These are phyloP conservation scores for Hippophae tibetana DNA, from an alignment of 306 rosid genomes.

Conservation along the genomic window DNA sequence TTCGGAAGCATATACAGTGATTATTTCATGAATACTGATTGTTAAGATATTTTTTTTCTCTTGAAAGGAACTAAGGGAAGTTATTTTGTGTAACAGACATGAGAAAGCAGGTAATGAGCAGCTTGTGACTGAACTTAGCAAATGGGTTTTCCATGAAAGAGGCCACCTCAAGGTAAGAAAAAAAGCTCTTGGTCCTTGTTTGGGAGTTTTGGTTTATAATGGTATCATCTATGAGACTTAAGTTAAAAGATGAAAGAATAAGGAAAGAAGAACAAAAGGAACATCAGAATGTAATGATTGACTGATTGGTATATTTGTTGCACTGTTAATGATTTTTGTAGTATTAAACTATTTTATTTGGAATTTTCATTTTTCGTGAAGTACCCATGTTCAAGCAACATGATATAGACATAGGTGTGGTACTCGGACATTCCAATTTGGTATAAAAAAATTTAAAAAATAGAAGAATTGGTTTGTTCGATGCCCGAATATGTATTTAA, in stretches of 20 bases:
- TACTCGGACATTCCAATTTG: too few relatives aligned
- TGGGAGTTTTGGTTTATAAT: too few relatives aligned
- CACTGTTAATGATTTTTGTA: too few relatives aligned
- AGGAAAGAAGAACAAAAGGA: not conserved
- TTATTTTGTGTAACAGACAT: slow-evolving; percentile 36
- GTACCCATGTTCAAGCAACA: too few relatives aligned
- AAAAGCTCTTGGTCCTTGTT: not conserved
- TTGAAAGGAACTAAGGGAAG: slow-evolving; percentile 4
- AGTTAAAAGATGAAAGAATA: not conserved
- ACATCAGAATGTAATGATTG: not conserved
- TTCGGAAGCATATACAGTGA: too few relatives aligned
- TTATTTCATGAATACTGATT: not conserved
- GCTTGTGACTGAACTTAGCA: slow-evolving; percentile 73
- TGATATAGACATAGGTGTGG: too few relatives aligned
- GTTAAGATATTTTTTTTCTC: not conserved
- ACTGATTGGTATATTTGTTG: too few relatives aligned
- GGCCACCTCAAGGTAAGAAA: slow-evolving; percentile 90
- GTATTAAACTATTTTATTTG: too few relatives aligned
- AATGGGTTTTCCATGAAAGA: slow-evolving; percentile 96
- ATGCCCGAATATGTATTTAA: too few relatives aligned
- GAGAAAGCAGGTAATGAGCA: slow-evolving; percentile 88
- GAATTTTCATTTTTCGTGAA: too few relatives aligned
- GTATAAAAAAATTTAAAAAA: not conserved
- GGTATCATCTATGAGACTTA: not conserved
- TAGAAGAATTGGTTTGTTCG: too few relatives aligned